Base-by-base conservation (phyloP, 495 filamentous ascomycete genomes). In the Paragyromitra xinjiangensis region DNA sequence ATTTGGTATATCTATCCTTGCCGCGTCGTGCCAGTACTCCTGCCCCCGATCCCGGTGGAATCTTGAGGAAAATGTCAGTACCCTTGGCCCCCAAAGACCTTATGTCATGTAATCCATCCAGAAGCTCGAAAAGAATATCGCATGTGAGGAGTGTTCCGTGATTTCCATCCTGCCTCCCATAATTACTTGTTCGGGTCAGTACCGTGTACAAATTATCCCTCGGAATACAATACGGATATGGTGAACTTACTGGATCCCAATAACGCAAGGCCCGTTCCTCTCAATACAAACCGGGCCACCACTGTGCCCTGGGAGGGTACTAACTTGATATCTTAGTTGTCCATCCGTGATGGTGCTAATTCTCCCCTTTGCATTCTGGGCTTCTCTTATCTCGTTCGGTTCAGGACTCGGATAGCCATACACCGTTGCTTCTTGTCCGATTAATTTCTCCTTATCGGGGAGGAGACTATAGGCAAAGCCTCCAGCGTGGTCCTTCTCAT, bases 281-380 rank as follows among this genome's bases (percentile, higher is more conserved):
- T 45, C 45, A n/a, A 65, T 45, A 65, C 62, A 65, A 45, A 65
- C 39, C 3, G 62, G 40, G 14, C 62, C 62, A 65, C 62, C 62
- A 9, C 62, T 65, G 26, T 65, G 62, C 12, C 62, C 62, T 3
- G 40, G 40, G 44, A 45, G 39, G 14, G 62, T 65, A 24, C 29
- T 39, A 22, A 65, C 14, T 45, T 6, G 26, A 26, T 65, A 65
- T 9, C 12, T 42, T 45, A 65, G 62, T 19, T 45, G 62, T 48
- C 37, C 6, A 16, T n/a, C 7, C 7, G 50, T 24, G 19, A 53
- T 22, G 50, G 16, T 14, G 16, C 16, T 53, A 53, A 53, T 53
- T 6, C 7, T 53, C 50, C 50, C 50, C 16, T 19, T 19, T 16
- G 50, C 50, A 7, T 53, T 53, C 6, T n/a, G 16, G 19, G 50